Evolutionary conservation across 2,329 filamentous ascomycete species (phyloP).

Genomic region (Colletotrichum australisinense): DNA sequence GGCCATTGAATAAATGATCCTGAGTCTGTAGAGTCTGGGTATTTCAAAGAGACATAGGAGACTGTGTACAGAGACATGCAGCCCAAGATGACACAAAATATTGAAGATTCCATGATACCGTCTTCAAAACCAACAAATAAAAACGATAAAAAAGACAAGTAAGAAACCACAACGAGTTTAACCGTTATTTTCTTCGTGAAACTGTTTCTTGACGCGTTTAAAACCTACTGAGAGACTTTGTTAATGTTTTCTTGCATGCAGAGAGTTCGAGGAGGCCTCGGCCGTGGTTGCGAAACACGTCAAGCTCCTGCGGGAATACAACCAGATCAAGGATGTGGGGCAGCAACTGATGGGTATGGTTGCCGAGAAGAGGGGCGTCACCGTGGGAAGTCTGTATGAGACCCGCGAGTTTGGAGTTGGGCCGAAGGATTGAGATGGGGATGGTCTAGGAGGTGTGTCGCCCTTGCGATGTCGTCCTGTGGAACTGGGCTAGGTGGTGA

Average conservation of each 20-base stretch:
- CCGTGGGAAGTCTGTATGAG: conserved; percentile 45
- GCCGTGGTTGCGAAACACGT: conserved; percentile 25
- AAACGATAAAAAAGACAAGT: background rate
- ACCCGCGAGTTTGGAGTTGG: conserved; percentile 46
- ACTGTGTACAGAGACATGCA: too few species aligned
- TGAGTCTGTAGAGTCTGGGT: accelerated
- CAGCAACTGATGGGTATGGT: conserved; percentile 52
- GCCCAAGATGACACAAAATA: accelerated
- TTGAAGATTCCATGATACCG: accelerated
- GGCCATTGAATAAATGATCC: background rate
- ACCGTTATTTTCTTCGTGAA: accelerated
- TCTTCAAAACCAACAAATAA: accelerated
- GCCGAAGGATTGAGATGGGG: conserved; percentile 37
- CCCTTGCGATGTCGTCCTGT: background rate
- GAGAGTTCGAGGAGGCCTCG: conserved; percentile 25
- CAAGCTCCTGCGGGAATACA: conserved; percentile 46
- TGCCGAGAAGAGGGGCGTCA: conserved; percentile 48
- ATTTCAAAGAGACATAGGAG: background rate
- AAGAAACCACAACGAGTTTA: accelerated
- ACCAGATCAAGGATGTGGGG: conserved; percentile 50
- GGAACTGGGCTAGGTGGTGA: too few species aligned
- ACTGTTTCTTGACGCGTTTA: accelerated
- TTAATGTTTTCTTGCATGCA: background rate
- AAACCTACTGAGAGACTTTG: background rate
- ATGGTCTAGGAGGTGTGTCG: background rate